Conservation (phyloP, 352 stramenopile species). For the Phytophthora cactorum region DNA sequence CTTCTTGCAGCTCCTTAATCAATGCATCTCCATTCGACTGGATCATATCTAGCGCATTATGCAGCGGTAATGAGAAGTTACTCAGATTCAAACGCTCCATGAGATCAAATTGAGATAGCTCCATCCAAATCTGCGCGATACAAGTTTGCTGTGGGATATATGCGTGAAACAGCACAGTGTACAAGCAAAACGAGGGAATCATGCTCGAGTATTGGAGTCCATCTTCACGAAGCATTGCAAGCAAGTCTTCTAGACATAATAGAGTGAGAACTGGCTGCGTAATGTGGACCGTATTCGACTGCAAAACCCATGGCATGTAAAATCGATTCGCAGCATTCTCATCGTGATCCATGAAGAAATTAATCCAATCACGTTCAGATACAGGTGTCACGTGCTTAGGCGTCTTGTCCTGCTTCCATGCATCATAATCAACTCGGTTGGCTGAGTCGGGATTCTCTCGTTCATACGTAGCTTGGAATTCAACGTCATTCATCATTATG, state of each 20-base stretch:
- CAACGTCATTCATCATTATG: constrained; percentile 46
- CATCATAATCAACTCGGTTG: constrained; percentile 51
- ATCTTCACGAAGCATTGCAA: constrained; percentile 43
- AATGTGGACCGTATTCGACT: constrained; percentile 32
- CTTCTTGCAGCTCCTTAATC: constrained; percentile 53
- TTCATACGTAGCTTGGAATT: constrained; percentile 46
- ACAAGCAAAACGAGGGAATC: constrained; percentile 55
- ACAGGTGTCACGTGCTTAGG: constrained; percentile 34
- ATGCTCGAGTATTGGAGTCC: constrained; percentile 39
- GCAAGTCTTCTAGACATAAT: constrained; percentile 53
- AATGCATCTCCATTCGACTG: constrained; percentile 44
- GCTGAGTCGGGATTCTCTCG: constrained; percentile 19
- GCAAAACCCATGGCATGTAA: constrained; percentile 54
- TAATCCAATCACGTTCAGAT: constrained; percentile 48
- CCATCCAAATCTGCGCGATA: constrained; percentile 58
- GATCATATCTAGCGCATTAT: constrained; percentile 61
- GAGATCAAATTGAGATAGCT: constrained; percentile 53
- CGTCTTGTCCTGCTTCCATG: constrained; percentile 54
- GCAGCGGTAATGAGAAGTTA: constrained; percentile 49
- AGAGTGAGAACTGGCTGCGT: constrained; percentile 58
- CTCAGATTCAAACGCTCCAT: constrained; percentile 57
- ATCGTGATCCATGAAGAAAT: constrained; percentile 53
- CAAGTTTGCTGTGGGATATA: constrained; percentile 40
- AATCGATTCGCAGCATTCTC: constrained; percentile 52
- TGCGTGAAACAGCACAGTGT: constrained; percentile 53